A percentile compares a stretch with the other conserved stretches of the same genome.
phyloP scores from a whole-genome alignment of 2,329 filamentous ascomycete genomes.

The Epichloe gansuensis region DNA sequence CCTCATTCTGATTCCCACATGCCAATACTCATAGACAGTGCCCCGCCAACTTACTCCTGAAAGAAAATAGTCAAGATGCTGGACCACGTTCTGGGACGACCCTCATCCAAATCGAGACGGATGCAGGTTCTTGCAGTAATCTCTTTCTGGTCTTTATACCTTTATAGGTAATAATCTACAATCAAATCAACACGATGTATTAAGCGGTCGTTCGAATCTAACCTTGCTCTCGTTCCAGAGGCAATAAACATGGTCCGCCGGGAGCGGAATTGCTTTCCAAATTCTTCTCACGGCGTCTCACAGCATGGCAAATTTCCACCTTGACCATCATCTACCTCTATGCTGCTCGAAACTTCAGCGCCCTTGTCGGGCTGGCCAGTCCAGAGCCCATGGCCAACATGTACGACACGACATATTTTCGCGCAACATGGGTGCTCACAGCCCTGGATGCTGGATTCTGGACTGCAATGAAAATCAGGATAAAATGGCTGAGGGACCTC shows the following conservation, averaged over 20 bases:
- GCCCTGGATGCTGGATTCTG: conserved; percentile 94
- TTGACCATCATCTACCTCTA: conserved; percentile 87
- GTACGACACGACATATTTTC: conserved; percentile 84
- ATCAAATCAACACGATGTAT: not conserved
- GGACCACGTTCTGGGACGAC: conserved; percentile 87
- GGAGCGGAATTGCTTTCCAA: conserved; percentile 57
- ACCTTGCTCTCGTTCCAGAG: conserved; percentile 36
- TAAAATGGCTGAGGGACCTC: conserved; percentile 68
- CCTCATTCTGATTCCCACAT: not conserved
- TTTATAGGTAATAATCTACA: conserved; percentile 45
- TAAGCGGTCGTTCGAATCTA: not conserved
- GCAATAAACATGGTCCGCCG: conserved; percentile 80
- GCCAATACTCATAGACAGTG: not conserved
- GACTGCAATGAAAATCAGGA: conserved; percentile 86
- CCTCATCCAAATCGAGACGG: conserved; percentile 81
- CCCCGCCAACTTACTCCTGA: not conserved
- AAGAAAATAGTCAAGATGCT: conserved; percentile 30
- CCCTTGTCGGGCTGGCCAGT: conserved; percentile 77
- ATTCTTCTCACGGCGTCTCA: conserved; percentile 56
- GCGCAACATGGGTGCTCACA: conserved; percentile 92
- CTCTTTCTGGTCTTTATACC: conserved; percentile 79
- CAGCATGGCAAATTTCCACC: conserved; percentile 80
- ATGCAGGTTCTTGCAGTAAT: conserved; percentile 86
- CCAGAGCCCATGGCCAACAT: conserved; percentile 90
- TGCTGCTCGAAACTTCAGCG: conserved; percentile 82